phyloP scores from a whole-genome alignment of 2,329 filamentous ascomycete species.

The Sporothrix sp. region DNA sequence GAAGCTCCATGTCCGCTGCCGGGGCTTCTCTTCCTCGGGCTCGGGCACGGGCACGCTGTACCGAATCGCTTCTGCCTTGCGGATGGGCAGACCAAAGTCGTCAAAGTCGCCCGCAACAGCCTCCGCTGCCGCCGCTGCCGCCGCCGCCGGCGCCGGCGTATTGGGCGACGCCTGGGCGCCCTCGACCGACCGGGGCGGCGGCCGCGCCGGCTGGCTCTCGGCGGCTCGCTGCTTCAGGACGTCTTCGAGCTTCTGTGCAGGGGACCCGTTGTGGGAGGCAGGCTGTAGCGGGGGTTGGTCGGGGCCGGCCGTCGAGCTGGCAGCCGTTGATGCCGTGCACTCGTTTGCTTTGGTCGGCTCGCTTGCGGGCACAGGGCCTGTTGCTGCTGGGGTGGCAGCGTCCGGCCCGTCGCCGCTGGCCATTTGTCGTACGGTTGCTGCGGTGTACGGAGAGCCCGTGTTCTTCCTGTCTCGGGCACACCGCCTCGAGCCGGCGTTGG shows the following conservation, averaged over 20 bases:
- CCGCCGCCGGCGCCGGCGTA: slow-evolving; percentile 23
- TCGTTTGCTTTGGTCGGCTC: background rate
- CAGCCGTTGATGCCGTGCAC: background rate
- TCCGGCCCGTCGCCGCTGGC: slow-evolving; percentile 11
- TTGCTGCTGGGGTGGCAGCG: background rate
- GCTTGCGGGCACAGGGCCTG: background rate
- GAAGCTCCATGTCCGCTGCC: slow-evolving; percentile 12
- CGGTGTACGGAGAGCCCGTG: background rate
- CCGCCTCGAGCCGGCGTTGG: background rate
- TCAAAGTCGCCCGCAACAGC: slow-evolving; percentile 46
- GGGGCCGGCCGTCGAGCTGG: background rate
- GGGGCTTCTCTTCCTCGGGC: slow-evolving; percentile 6
- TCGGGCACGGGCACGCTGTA: slow-evolving; percentile 18
- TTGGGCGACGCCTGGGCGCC: slow-evolving; percentile 7
- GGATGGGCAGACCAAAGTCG: slow-evolving; percentile 61
- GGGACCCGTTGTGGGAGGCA: slow-evolving; percentile 8
- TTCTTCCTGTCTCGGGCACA: background rate
- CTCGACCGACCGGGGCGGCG: background rate
- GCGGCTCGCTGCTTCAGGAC: slow-evolving; percentile 5
- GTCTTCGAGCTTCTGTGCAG: slow-evolving; percentile 11
- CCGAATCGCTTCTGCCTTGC: slow-evolving; percentile 30
- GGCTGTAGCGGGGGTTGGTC: background rate
- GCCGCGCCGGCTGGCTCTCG: background rate
- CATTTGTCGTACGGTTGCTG: background rate
- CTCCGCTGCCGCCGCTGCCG: slow-evolving; percentile 33